phyloP scores from a whole-genome alignment of 495 filamentous ascomycete genomes.

The Bryoglossum gracile region DNA sequence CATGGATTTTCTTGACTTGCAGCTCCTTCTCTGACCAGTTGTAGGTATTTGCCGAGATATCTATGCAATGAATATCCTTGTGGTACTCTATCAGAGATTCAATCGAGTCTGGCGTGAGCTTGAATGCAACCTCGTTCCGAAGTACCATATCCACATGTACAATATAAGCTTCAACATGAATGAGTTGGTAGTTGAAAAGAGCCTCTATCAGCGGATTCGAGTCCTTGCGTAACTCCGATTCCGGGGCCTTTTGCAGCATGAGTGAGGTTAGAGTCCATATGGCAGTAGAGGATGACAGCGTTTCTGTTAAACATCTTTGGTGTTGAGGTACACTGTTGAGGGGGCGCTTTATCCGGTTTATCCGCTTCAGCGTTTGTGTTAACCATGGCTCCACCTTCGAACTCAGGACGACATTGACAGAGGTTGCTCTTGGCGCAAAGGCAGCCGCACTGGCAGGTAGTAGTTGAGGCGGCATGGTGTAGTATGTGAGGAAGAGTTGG shows the following conservation, averaged over 20 bases:
- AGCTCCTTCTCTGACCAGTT: conserved; percentile 96
- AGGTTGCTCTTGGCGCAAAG: conserved; percentile 83
- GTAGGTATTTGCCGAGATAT: conserved; percentile 83
- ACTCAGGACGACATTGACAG: conserved; percentile 92
- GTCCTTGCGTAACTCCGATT: conserved; percentile 79
- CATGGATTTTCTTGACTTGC: conserved; percentile 95
- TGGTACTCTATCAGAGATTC: conserved; percentile 93
- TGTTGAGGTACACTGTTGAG: conserved; percentile 97
- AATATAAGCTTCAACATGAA: conserved; percentile 95
- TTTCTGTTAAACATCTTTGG: conserved; percentile 93
- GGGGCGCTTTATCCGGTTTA: conserved; percentile 95
- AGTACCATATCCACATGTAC: conserved; percentile 99
- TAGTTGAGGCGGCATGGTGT: conserved; percentile 77
- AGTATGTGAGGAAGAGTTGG: conserved; percentile 14
- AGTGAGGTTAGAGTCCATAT: conserved; percentile 95
- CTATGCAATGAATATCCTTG: conserved; percentile 90
- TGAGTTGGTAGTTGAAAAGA: conserved; percentile 87
- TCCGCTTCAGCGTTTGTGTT: conserved; percentile 91
- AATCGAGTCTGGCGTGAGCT: conserved; percentile 96
- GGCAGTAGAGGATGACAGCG: conserved; percentile 79
- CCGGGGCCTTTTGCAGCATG: conserved; percentile 87
- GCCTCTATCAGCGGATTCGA: conserved; percentile 84
- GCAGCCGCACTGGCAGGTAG: conserved; percentile 92
- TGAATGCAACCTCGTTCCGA: conserved; percentile 96
- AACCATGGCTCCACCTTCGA: conserved; percentile 96